phyloP scores from a whole-genome alignment of 305 asterid genomes.

The Plantago rigida region DNA sequence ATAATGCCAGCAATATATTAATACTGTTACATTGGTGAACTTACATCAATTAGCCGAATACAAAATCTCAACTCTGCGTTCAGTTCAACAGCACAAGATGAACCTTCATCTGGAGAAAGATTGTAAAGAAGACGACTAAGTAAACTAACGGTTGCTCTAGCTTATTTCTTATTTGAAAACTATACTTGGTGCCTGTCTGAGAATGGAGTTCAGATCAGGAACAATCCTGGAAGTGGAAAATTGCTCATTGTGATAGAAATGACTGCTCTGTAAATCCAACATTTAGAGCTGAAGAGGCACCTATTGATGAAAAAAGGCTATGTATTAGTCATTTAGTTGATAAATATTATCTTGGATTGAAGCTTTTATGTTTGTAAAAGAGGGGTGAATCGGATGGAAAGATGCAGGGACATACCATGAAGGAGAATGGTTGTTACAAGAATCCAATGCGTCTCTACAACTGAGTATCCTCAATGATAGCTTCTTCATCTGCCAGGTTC shows the following conservation, averaged over 20 bases:
- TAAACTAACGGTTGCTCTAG: conserved; percentile 17
- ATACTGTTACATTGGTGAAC: conserved; percentile 8
- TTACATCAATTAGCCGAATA: conserved; percentile 15
- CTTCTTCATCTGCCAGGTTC: conserved; percentile 80
- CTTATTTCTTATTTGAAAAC: conserved; percentile 20
- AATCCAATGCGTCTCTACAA: conserved; percentile 55
- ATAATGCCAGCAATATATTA: conserved; percentile 12
- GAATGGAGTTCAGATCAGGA: conserved; percentile 13
- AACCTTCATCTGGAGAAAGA: conserved; percentile 26
- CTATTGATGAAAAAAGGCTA: conserved; percentile 42
- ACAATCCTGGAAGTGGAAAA: conserved; percentile 21
- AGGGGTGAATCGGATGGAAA: conserved; percentile 31
- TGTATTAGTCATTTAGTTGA: conserved; percentile 20
- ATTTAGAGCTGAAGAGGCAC: conserved; percentile 33
- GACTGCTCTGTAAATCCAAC: conserved; percentile 50
- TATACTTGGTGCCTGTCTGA: conserved; percentile 23
- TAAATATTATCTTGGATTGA: conserved; percentile 27
- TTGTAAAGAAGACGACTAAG: conserved; percentile 17
- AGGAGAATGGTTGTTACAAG: conserved; percentile 45
- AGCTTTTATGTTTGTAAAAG: conserved; percentile 25
- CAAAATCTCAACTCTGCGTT: conserved; percentile 20
- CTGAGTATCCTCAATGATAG: conserved; percentile 54
- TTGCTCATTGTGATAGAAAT: conserved; percentile 28
- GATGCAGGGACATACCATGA: conserved; percentile 60
- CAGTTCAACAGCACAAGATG: conserved; percentile 18